phyloP scores from a whole-genome alignment of 2,329 filamentous ascomycete genomes.

The Venturia asperata region DNA sequence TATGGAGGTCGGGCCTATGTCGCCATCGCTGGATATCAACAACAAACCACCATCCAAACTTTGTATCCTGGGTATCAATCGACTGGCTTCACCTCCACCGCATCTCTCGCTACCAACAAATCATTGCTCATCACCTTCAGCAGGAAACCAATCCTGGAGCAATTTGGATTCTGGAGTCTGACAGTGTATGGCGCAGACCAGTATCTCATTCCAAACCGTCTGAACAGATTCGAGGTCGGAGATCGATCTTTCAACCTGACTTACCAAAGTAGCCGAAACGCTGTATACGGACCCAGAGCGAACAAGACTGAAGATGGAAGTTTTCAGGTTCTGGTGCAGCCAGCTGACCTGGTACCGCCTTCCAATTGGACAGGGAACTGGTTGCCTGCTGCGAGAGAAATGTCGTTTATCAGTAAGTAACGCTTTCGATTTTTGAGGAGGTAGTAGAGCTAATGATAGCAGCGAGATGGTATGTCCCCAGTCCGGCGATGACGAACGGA shows the following conservation, averaged over 20 bases:
- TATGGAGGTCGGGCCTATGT: not conserved
- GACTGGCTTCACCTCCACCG: not conserved
- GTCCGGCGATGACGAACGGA: not conserved
- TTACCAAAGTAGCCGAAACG: slow-evolving; percentile 10
- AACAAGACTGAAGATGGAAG: slow-evolving; percentile 4
- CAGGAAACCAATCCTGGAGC: slow-evolving; percentile 14
- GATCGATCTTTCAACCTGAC: slow-evolving; percentile 16
- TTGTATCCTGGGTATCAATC: not conserved
- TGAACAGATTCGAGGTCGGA: slow-evolving; percentile 17
- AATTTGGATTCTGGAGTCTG: slow-evolving; percentile 18
- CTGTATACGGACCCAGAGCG: not conserved
- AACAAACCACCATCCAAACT: slow-evolving; percentile 2
- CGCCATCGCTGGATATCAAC: not conserved
- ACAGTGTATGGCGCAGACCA: slow-evolving; percentile 18
- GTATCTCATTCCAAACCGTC: slow-evolving; percentile 17
- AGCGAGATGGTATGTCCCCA: slow-evolving; percentile 6
- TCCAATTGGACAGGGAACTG: slow-evolving; percentile 1
- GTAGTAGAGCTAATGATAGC: not conserved
- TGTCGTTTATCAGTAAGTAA: not conserved
- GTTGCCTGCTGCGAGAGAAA: slow-evolving; percentile 1
- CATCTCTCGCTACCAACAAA: slow-evolving; percentile 4
- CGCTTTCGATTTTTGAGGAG: not conserved
- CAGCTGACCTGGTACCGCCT: not conserved
- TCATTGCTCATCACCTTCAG: slow-evolving; percentile 23
- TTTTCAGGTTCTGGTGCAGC: slow-evolving; percentile 20